These are phyloP conservation scores for Tricladium varicosporioides DNA, from an alignment of 2,329 filamentous ascomycete genomes.

Conservation along the genomic window DNA sequence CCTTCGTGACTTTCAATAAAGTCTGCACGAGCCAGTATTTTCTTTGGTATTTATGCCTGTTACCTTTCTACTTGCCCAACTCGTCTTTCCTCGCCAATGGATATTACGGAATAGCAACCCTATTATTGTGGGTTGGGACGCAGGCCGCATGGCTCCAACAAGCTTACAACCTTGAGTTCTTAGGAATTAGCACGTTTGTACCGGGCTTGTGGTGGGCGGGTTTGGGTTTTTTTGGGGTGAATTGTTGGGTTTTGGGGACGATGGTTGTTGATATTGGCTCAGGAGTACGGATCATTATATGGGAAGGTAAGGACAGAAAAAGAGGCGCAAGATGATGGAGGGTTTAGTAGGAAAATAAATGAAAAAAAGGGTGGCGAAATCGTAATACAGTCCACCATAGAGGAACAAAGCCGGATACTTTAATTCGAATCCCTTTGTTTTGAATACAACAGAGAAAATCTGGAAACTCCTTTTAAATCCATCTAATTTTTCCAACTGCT, in stretches of 20 bases:
- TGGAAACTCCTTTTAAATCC: no score
- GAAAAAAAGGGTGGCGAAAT: no score
- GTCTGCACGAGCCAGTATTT: conserved; percentile 95
- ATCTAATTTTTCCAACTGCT: no score
- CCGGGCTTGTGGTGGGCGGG: conserved; percentile 79
- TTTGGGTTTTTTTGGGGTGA: conserved; percentile 77
- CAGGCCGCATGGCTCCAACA: conserved; percentile 78
- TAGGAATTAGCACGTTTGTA: conserved; percentile 79
- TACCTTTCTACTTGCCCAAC: conserved; percentile 83
- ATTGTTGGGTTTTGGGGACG: conserved; percentile 82
- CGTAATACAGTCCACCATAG: no score
- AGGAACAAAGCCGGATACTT: no score
- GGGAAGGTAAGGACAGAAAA: no score
- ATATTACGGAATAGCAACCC: conserved; percentile 60
- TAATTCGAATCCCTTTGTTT: no score
- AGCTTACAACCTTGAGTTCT: conserved; percentile 73
- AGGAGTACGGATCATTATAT: no score
- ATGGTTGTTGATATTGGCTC: conserved; percentile 65
- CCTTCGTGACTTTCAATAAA: conserved; percentile 98
- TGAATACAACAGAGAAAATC: no score
- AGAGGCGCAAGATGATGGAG: no score
- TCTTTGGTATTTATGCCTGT: conserved; percentile 93
- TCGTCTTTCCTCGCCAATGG: conserved; percentile 68
- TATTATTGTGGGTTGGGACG: conserved; percentile 69
- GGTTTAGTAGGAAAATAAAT: no score